Percentiles rank a stretch among this genome's conserved stretches.
These are phyloP conservation scores for Cynara cardunculus DNA, from an alignment of 129 eudicot genomes.

Conservation along the genomic window DNA sequence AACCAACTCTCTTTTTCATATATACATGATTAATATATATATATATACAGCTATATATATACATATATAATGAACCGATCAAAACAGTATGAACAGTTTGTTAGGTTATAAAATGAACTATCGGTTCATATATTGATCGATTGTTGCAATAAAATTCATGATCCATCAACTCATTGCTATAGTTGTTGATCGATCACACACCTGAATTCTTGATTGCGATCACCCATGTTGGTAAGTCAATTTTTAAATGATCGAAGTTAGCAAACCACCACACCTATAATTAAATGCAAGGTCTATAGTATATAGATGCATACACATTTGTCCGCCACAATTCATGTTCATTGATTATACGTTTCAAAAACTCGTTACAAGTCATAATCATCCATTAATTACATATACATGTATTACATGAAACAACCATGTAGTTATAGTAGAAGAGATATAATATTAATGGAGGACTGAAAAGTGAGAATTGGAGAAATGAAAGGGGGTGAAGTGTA, in stretches of 20 bases:
- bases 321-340: slow-evolving; percentile 19
- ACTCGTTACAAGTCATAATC: slow-evolving; percentile 23
- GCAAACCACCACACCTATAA: slow-evolving; percentile 5
- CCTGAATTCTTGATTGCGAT: slow-evolving; percentile 29
- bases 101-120: slow-evolving; percentile 7
- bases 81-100: slow-evolving; percentile 9
- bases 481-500: slow-evolving; percentile 15
- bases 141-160: not conserved
- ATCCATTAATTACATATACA: slow-evolving; percentile 10
- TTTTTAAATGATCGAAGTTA: slow-evolving; percentile 14
- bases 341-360: slow-evolving; percentile 18
- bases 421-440: no score
- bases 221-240: slow-evolving; percentile 9
- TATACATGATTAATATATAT: not conserved
- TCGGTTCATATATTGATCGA: not conserved
- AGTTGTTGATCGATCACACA: slow-evolving; percentile 15
- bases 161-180: slow-evolving; percentile 19
- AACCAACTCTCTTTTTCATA: slow-evolving; percentile 35
- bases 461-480: slow-evolving; percentile 5
- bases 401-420: not conserved
- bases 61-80: slow-evolving; percentile 9
- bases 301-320: slow-evolving; percentile 9
- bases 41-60: not conserved
- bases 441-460: no score
- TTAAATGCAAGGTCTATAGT: slow-evolving; percentile 21